Evolutionary conservation across 768 basidiomycete genomes (phyloP), one percentile per base, ranked within the genome.

Genomic region (Amyloporia xantha): DNA sequence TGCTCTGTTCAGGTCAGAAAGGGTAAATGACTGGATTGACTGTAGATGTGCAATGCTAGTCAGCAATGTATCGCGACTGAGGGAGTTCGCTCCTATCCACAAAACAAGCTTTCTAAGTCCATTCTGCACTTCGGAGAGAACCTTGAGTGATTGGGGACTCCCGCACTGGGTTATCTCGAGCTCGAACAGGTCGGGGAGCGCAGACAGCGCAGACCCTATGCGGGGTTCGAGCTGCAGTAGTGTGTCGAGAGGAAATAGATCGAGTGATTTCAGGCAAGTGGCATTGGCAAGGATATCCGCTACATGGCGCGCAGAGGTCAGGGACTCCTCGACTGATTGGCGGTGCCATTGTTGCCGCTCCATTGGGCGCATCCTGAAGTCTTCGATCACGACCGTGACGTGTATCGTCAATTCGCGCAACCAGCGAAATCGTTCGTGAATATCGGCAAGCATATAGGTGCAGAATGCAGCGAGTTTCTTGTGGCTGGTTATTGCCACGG

Each of bases 371-470:
- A 7, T 15, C 30, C 9, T 33, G 9, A 7, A 15, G 30, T 7
- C 30, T 7, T 33, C 7, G 9, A 15, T 33, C 30, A 15, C 15
- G 30, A 33, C 7, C 7, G 7, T 15, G 15, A 33, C 9, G 9
- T 15, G 30, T 7, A 33, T 15, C 9, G 30, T 33, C 9, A 33
- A 15, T 7, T 33, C 30, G 30, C 30, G 30, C 9, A 33, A 7
- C 30, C 7, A 15, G 15, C 15, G 30, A 15, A 33, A 15, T 7
- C 44, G 44, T 20, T 35, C 36, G n/a, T 6, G 44, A 6, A 36
- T 21, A 19, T 45, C 44, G 19, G 28, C 44, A 21, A 45, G 44
- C 44, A 45, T 30, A 19, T 45, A 35, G 13, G 44, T n/a, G 33
- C 24, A 36, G 15, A 45, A 33, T 7, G 3, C n/a, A 11, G 44